Percentiles rank a stretch among this genome's conserved stretches.
Conservation (phyloP, 768 basidiomycete species). For the Tylopilus subfusipes region DNA sequence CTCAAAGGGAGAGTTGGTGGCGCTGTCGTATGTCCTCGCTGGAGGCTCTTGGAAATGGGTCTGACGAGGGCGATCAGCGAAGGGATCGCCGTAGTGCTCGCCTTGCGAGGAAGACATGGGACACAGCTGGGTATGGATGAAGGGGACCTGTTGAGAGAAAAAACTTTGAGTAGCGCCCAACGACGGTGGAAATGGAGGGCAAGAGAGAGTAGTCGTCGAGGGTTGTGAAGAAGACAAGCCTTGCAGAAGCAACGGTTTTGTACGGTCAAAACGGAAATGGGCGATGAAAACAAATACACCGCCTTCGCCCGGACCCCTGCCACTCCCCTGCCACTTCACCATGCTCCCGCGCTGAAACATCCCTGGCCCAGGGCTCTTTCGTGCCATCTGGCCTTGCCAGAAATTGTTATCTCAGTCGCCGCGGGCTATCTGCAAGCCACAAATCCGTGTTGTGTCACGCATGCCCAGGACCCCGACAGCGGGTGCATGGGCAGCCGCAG, state of each 20-base stretch:
- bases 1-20: constrained; percentile 47
- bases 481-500: too few species aligned
- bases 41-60: constrained; percentile 60
- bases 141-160: constrained; percentile 7
- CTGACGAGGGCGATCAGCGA: constrained; percentile 62
- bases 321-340: constrained; percentile 21
- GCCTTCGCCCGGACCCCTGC: constrained; percentile 27
- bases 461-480: too few species aligned
- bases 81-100: constrained; percentile 58
- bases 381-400: too few species aligned
- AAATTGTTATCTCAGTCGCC: too few species aligned
- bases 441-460: too few species aligned
- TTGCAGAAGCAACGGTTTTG: constrained; percentile 24
- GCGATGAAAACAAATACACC: constrained; percentile 34
- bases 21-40: constrained; percentile 39
- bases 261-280: constrained; percentile 24
- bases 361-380: too few species aligned
- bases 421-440: too few species aligned
- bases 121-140: background rate
- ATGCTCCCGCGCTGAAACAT: too few species aligned
- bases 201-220: constrained; percentile 11
- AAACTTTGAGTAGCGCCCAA: constrained; percentile 9
- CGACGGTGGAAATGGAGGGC: constrained; percentile 5
- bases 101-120: constrained; percentile 31
- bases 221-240: constrained; percentile 22